Evolutionary conservation across 805 yeast genomes (phyloP).

Genomic region (Wickerhamiella cacticola): DNA sequence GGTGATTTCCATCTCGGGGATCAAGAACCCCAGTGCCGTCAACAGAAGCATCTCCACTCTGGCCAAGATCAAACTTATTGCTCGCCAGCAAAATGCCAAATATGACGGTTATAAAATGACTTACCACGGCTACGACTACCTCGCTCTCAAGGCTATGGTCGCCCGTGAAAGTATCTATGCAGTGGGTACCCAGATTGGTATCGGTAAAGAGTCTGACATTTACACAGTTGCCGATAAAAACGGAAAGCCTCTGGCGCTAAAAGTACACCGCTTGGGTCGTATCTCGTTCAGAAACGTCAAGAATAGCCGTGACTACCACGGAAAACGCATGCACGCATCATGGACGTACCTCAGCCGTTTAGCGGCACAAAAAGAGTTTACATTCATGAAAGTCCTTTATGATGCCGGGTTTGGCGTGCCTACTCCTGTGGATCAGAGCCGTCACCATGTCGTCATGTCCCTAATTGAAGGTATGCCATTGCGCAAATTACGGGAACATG

Average conservation of each 20-base stretch:
- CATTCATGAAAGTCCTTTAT: constrained; percentile 68
- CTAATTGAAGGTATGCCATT: constrained; percentile 80
- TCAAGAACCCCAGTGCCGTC: constrained; percentile 64
- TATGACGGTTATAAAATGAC: constrained; percentile 91
- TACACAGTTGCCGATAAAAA: constrained; percentile 61
- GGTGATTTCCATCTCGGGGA: constrained; percentile 67
- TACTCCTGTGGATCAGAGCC: constrained; percentile 71
- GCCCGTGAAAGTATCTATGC: constrained; percentile 62
- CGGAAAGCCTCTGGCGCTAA: constrained; percentile 62
- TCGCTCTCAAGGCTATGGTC: constrained; percentile 76
- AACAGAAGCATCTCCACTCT: constrained; percentile 69
- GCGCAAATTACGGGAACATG: constrained; percentile 66
- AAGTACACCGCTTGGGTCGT: constrained; percentile 88
- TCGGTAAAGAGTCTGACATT: constrained; percentile 96
- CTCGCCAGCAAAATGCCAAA: constrained; percentile 74
- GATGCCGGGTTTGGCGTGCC: constrained; percentile 78
- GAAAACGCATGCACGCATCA: constrained; percentile 54
- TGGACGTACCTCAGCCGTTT: constrained; percentile 89
- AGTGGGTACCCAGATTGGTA: constrained; percentile 81
- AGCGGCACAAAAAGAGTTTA: constrained; percentile 87
- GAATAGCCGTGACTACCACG: constrained; percentile 83
- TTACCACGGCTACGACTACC: constrained; percentile 80
- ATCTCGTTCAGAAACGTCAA: constrained; percentile 87
- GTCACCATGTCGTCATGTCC: constrained; percentile 91
- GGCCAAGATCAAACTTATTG: constrained; percentile 71